These are phyloP conservation scores for Rhizomucor miehei DNA, from an alignment of 371 early-diverging fungal species.

Conservation along the genomic window DNA sequence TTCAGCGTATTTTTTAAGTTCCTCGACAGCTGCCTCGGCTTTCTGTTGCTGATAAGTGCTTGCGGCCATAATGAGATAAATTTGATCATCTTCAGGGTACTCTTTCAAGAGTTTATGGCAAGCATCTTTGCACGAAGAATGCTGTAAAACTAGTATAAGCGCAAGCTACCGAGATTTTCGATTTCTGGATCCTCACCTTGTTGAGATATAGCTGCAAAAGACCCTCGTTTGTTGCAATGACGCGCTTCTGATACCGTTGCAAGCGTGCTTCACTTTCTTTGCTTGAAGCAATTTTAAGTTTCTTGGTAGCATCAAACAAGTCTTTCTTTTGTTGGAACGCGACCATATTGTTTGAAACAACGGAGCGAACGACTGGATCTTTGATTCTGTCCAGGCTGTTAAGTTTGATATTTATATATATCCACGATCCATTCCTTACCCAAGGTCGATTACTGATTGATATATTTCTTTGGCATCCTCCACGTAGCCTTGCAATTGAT, in stretches of 20 bases:
- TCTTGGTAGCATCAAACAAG: constrained; percentile 57
- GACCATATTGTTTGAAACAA: constrained; percentile 71
- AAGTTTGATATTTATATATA: constrained; percentile 1
- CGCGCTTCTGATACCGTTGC: constrained; percentile 58
- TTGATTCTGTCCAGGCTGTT: constrained; percentile 8
- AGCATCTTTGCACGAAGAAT: constrained; percentile 54
- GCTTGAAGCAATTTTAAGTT: constrained; percentile 53
- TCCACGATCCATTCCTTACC: constrained; percentile 40
- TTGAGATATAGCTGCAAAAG: constrained; percentile 60
- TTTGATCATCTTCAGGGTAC: constrained; percentile 61
- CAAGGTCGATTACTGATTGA: constrained; percentile 54
- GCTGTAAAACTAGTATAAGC: constrained; percentile 18
- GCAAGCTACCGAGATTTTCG: not conserved
- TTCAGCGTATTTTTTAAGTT: constrained; percentile 47
- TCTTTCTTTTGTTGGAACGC: constrained; percentile 55
- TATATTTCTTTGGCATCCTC: constrained; percentile 65
- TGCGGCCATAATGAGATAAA: constrained; percentile 61
- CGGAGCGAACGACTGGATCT: constrained; percentile 57
- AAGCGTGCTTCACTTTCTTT: constrained; percentile 61
- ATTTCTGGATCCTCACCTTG: constrained; percentile 41
- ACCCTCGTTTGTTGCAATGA: constrained; percentile 69
- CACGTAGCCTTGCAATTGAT: constrained; percentile 60
- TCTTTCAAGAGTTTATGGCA: constrained; percentile 51
- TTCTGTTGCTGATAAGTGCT: constrained; percentile 55
- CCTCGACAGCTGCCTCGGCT: constrained; percentile 56